Evolutionary conservation across 2,329 filamentous ascomycete species (phyloP).

Genomic region (Blastomyces gilchristii): DNA sequence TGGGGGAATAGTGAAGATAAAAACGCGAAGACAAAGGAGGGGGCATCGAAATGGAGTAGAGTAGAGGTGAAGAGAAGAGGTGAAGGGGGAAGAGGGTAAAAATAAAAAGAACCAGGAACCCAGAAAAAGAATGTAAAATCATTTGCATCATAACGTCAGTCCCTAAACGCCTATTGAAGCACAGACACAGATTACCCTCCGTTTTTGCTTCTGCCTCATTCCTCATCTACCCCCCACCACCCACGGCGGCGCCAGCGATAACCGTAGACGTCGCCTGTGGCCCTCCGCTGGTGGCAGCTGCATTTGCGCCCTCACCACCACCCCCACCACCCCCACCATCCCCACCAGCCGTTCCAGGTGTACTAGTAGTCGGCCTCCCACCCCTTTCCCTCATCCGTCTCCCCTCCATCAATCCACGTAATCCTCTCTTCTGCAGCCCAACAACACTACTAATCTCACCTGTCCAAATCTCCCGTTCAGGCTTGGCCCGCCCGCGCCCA

Average conservation of each 20-base stretch:
- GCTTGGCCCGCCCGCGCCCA: constrained; percentile 25
- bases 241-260: background rate
- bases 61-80: too few species aligned
- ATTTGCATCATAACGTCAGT: background rate
- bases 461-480: constrained; percentile 60
- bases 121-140: background rate
- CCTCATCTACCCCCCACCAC: background rate
- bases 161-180: background rate
- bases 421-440: constrained; percentile 83
- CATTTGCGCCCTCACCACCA: constrained; percentile 2
- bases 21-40: background rate
- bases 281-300: background rate
- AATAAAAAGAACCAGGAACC: background rate
- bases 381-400: constrained; percentile 54
- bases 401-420: constrained; percentile 91
- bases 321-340: background rate
- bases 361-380: constrained; percentile 23
- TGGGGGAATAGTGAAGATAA: background rate
- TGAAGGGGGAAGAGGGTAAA: background rate
- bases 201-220: background rate
- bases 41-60: too few species aligned
- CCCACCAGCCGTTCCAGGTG: background rate
- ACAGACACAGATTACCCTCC: background rate
- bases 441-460: constrained; percentile 72
- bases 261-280: background rate